Percentiles rank a stretch among this genome's conserved stretches.
Conservation (phyloP, 306 rosid genomes). For the Dalbergia cochinchinensis region DNA sequence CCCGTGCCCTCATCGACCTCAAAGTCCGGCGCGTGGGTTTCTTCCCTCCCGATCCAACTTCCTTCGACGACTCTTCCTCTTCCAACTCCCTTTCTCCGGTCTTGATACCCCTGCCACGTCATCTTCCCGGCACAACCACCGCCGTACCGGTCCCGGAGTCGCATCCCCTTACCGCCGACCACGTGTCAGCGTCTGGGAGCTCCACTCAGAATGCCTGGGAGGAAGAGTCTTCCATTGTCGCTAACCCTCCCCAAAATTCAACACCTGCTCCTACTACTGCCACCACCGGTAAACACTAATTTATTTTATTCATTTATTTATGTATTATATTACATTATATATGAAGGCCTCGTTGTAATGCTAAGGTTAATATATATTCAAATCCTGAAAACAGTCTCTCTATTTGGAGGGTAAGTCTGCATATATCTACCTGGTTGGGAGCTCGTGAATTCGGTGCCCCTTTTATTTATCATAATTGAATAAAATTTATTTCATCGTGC, state of each 20-base stretch:
- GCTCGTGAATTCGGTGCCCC: too few species aligned
- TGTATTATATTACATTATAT: too few species aligned
- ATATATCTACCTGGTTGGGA: too few species aligned
- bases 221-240: background rate
- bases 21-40: background rate
- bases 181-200: background rate
- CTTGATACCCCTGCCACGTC: background rate
- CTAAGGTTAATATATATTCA: too few species aligned
- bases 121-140: background rate
- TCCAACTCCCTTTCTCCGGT: background rate
- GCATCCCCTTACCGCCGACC: too few species aligned
- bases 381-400: too few species aligned
- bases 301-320: background rate
- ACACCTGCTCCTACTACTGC: background rate
- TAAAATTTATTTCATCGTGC: background rate
- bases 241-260: background rate
- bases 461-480: background rate
- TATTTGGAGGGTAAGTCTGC: too few species aligned
- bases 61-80: background rate
- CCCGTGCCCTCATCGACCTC: background rate
- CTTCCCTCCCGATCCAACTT: background rate
- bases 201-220: background rate
- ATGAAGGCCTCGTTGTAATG: too few species aligned
- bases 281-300: background rate
- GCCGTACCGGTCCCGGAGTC: background rate